Base-by-base conservation (phyloP, 495 filamentous ascomycete species). In the Acidomyces sp. region DNA sequence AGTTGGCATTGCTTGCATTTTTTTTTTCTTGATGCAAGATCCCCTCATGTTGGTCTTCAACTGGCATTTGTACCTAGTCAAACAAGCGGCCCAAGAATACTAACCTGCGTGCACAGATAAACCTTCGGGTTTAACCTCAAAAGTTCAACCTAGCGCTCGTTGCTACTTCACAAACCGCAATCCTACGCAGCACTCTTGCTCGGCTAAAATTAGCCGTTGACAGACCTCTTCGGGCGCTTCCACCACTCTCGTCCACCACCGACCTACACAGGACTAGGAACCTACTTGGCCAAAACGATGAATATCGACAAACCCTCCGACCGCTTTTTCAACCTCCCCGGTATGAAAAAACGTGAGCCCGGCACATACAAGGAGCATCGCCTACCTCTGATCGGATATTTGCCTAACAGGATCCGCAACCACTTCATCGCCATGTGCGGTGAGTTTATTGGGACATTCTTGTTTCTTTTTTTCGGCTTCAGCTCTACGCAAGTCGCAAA, bases 381-480 rank as follows among this genome's bases (percentile, higher is more conserved):
- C 19, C 15, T 51, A 2, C 48, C 48, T 1, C 17, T 37, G 16
- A 28, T 56, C 6, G 47, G 44, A 1, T 54, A 39, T 29, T 26
- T 56, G 24, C 47, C 51, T 3, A 54, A 56, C 43, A 45, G 27
- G 26, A 22, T 53, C 11, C 52, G 54, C 26, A 54, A 52, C 39
- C 48, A 57, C 35, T 43, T 55, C 48, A 50, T 57, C 30, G 52
- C 52, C 29, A 55, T 57, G 51, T 26, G 52, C 6, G 54, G 54
- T 15, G 54, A 57, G 39, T 55, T 57, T 21, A 39, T 38, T 22
- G 54, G 54, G 4, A 57, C 54, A 3, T 57, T 52, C 24, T 26
- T 55, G 25, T 57, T 57, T 44, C 48, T 57, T 19, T 57, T 57
- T 39, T 52, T 57, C 49, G 54, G 52, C 42, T 57, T 55, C 39